Percentiles rank a stretch among this genome's conserved stretches.
phyloP scores from a whole-genome alignment of 345 rosid genomes.

The Lenwebbia sp. region DNA sequence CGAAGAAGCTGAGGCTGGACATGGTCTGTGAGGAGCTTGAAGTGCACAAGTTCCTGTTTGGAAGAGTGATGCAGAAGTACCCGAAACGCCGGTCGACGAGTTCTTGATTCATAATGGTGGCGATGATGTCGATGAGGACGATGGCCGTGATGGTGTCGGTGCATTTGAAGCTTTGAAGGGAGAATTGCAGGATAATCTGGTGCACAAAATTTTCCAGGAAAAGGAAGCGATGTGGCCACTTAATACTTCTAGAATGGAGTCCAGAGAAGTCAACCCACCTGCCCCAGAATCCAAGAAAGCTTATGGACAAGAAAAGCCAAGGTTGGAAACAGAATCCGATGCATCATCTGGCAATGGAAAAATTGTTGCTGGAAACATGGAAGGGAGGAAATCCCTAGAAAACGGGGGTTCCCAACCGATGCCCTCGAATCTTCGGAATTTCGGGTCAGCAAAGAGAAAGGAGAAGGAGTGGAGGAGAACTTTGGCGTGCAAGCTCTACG shows the following conservation, averaged over 20 bases:
- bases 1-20: background rate
- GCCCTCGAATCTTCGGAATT: slow-evolving; percentile 30
- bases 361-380: background rate
- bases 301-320: slow-evolving; percentile 7
- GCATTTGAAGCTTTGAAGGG: background rate
- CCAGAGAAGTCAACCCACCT: slow-evolving; percentile 32
- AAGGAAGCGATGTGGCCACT: background rate
- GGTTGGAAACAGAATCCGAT: slow-evolving; percentile 43
- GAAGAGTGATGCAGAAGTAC: slow-evolving; percentile 11
- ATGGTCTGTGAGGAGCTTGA: slow-evolving; percentile 28
- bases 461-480: slow-evolving; percentile 93
- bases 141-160: background rate
- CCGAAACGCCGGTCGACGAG: slow-evolving; percentile 8
- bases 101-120: background rate
- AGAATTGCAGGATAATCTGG: background rate
- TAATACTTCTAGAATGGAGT: slow-evolving; percentile 11
- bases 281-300: slow-evolving; percentile 31
- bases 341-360: slow-evolving; percentile 1
- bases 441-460: slow-evolving; percentile 58
- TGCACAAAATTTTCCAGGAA: background rate
- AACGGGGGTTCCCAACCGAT: background rate
- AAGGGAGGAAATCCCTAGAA: background rate
- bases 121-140: background rate
- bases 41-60: slow-evolving; percentile 48
- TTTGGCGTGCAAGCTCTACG: slow-evolving; percentile 68